phyloP scores from a whole-genome alignment of 1,139 yeast genomes.

The Hemisphaericaspora lyxosophila region DNA sequence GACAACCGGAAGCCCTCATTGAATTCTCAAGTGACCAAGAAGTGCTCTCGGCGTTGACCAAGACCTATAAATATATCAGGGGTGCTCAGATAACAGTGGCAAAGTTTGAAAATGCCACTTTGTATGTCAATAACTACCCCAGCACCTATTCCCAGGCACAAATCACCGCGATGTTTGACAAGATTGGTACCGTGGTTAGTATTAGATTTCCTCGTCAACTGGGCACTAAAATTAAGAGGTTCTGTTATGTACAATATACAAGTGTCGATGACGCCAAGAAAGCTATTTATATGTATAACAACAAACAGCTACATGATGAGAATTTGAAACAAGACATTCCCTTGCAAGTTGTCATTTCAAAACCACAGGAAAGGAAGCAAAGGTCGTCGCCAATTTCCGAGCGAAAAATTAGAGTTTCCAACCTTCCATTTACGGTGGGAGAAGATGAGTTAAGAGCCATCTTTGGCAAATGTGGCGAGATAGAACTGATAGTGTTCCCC shows the following conservation, averaged over 20 bases:
- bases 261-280: conserved; percentile 43
- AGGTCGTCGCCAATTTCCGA: conserved; percentile 17
- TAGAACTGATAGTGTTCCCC: conserved; percentile 56
- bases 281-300: conserved; percentile 50
- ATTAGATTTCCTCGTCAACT: conserved; percentile 69
- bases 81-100: conserved; percentile 46
- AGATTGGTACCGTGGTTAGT: conserved; percentile 49
- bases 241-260: conserved; percentile 70
- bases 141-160: conserved; percentile 47
- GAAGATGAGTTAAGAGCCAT: conserved; percentile 26
- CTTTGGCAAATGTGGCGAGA: conserved; percentile 31
- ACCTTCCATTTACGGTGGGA: conserved; percentile 58
- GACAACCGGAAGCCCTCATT: conserved; percentile 41
- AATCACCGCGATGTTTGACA: conserved; percentile 42
- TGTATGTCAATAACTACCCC: conserved; percentile 76
- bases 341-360: conserved; percentile 60
- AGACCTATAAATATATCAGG: conserved; percentile 48
- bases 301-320: conserved; percentile 25
- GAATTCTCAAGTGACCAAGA: conserved; percentile 56
- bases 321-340: conserved; percentile 21
- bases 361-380: conserved; percentile 18
- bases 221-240: conserved; percentile 58
- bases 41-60: conserved; percentile 61
- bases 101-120: conserved; percentile 45
- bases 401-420: conserved; percentile 56